Base-by-base conservation (phyloP, 1,139 yeast species). In the Sugiyamaella castrensis region DNA sequence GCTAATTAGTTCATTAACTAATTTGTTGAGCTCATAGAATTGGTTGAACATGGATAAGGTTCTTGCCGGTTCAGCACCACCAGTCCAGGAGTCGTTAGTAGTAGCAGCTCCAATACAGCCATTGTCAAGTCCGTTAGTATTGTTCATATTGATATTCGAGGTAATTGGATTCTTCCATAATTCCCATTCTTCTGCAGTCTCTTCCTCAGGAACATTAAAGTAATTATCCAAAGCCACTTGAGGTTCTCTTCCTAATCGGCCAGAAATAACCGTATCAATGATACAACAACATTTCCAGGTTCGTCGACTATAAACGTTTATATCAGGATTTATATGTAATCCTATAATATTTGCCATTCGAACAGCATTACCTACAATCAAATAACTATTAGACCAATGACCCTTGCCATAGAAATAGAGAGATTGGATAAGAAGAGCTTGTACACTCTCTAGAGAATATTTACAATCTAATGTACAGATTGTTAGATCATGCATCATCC, bases 211-310 rank as follows among this genome's bases (percentile, higher is more conserved):
- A 27, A 32, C 41, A 12, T 40, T 39, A 2, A 41, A 41, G 33
- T 46, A 56, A 31, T 51, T 56, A 29, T 41, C 46, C 10, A 43
- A 46, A n/a, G 40, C 28, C 13, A 56, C 47, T 30, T 48, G 56
- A 1, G 57, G 57, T 3, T 51, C 42, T 11, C 55, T 47, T 7
- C 58, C 57, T 2, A 54, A 32, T 9, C 55, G 46, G 7, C 57
- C 54, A 7, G 57, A 43, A 15, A 56, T 45, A 11, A 56, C 29
- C 10, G 59, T 54, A 35, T 56, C 59, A 24, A 56, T 41, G 13
- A 56, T 48, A 37, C 59, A 56, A 42, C 57, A 53, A 7, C 55
- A 53, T 15, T 53, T 50, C 59, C 59, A 56, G 1, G 59, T 56
- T 13, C 57, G 47, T 28, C 50, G 40, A 8, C 47, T 35, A 28